Evolutionary conservation across 257 asterid species (phyloP), one percentile per base, ranked within the genome.

Genomic region (Salvia rosmarinus): DNA sequence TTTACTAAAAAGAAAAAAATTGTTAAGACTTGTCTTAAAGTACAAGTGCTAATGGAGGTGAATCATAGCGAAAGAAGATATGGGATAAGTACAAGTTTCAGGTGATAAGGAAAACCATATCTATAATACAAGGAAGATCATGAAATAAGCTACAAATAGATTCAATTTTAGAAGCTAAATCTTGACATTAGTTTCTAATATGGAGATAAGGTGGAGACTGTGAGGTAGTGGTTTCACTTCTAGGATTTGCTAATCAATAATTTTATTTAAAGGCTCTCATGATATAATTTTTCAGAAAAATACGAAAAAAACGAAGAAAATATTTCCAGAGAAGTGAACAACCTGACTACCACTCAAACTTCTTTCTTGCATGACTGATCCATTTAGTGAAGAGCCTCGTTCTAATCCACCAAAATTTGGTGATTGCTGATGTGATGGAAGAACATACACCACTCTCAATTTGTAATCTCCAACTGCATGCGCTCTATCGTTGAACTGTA

Each of bases 361-460:
- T 54, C 67, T 64, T 52, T 37, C 43, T 56, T 57, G 67, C 62
- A 46, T 9, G 39, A 34, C 14, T 74, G 77, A 73, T 73, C 72
- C 37, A 64, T 25, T 64, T 10, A 17, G 32, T 44, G 64, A 58
- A 47, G 56, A 21, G 17, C 23, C 58, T 62, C 43, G 19, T 61
- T 37, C 47, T 4, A 66, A 28, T 37, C 61, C 52, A 32, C 52
- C 61, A 5, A 3, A 9, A 40, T 49, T 35, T 23, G 79, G 51
- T 60, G 70, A 34, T 40, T 21, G 77, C 42, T 35, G 28, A 11
- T 2, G 16, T 7, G 59, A 13, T 11, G 67, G 60, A 44, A 62
- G 54, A 54, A 40, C 20, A 25, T 70, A 76, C 21, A 70, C 68
- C n/a, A 76, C 80, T 70, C 54, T 76, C 62, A 76, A 34, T 42